Evolutionary conservation across 352 stramenopile genomes (phyloP), one percentile per base, ranked within the genome.

Genomic region (Paralagenidium karlingii): DNA sequence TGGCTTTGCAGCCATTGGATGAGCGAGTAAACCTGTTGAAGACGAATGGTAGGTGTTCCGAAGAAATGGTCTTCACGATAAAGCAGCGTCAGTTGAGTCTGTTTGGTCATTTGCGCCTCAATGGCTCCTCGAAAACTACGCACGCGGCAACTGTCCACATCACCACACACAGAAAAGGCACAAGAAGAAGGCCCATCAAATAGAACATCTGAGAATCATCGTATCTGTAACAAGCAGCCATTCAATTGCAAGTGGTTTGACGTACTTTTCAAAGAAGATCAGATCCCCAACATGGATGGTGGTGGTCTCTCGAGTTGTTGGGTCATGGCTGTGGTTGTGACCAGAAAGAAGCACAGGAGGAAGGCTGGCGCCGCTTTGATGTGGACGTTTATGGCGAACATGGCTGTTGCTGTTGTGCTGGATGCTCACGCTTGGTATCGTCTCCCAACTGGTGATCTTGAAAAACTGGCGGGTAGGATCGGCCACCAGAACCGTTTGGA

Each of bases 1-100:
- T 78, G 48, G 28, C 64, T 49, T 21, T 79, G 77, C 47, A 79
- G 75, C 62, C 66, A 80, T 38, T 77, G 60, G 51, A 83, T 73
- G 63, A 79, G 79, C 1, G 59, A 55, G 38, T 74, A 83, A 12
- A 81, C 25, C 24, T 73, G 55, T 15, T 64, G 65, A 22, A 84
- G 28, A 7, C 45, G 53, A 5, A 73, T 63, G 20, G 73, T 60
- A 30, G 55, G 54, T 2, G 63, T 77, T 46, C 63, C 71, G 33
- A 78, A 76, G 44, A 77, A 82, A 5, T 56, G 51, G 25, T 68
- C 63, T 6, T 61, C 58, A 2, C 70, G 58, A 47, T 78, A 82
- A 42, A 84, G 43, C 26, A 84, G 55, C 40, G 76, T 63, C 19
- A 63, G 60, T 55, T 8, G 30, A 22, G 36, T 33, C 36, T 45